Evolutionary conservation across 2,329 filamentous ascomycete genomes (phyloP).

Genomic region (Sporothrix dimorphospora): DNA sequence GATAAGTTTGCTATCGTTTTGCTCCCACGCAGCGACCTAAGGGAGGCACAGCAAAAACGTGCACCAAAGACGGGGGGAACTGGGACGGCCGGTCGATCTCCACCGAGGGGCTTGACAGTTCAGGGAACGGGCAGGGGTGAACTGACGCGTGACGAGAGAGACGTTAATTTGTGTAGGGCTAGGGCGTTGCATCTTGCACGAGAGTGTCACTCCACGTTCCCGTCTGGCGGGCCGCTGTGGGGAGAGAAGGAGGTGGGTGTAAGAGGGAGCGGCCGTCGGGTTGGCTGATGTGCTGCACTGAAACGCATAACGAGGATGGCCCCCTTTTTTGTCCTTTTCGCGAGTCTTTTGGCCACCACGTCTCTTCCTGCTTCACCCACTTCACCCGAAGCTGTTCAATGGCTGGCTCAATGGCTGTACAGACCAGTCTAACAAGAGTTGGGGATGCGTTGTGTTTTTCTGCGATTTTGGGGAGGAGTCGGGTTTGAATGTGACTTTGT

Average conservation of each 20-base stretch:
- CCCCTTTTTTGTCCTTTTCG: neutral
- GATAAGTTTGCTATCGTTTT: no score
- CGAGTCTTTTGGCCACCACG: neutral
- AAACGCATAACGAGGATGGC: neutral
- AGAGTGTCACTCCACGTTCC: neutral
- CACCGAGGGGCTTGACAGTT: no score
- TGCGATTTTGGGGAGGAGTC: no score
- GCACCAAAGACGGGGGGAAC: neutral
- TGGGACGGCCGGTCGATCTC: neutral
- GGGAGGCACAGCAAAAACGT: neutral
- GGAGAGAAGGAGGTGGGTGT: neutral
- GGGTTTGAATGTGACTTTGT: no score
- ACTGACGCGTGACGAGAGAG: neutral
- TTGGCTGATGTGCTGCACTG: neutral
- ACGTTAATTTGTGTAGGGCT: neutral
- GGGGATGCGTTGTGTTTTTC: neutral
- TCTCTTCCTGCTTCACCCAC: neutral
- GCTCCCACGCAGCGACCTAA: neutral
- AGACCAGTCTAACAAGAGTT: neutral
- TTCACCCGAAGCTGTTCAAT: neutral
- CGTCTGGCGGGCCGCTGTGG: neutral
- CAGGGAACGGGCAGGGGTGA: neutral
- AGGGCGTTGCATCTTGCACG: neutral
- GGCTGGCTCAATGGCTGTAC: neutral
- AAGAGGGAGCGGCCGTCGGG: neutral